A percentile compares a stretch with the other conserved stretches of the same genome.
phyloP scores from a whole-genome alignment of 2,329 filamentous ascomycete species.

The Penicillium sumatraense region DNA sequence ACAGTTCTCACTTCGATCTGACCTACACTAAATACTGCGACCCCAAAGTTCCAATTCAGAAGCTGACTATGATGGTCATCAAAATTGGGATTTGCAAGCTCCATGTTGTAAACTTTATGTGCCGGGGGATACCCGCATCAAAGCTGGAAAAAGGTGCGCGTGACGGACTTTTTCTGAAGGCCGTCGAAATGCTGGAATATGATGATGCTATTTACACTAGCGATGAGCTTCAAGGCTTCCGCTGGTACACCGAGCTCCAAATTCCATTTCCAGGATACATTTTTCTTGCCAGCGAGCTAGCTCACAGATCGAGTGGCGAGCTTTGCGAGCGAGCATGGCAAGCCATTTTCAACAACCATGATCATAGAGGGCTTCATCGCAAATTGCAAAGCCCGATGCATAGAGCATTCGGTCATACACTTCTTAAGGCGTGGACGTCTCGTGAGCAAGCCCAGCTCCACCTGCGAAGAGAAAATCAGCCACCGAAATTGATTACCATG shows the following conservation, averaged over 20 bases:
- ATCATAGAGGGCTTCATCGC: conserved; percentile 55
- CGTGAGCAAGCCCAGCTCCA: conserved; percentile 55
- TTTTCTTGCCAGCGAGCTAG: conserved; percentile 62
- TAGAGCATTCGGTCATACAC: conserved; percentile 60
- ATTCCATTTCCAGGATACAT: conserved; percentile 67
- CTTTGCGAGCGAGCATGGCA: conserved; percentile 64
- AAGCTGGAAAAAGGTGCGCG: conserved; percentile 43
- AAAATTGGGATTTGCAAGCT: conserved; percentile 54
- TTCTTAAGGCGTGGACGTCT: conserved; percentile 68
- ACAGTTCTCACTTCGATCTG: conserved; percentile 60
- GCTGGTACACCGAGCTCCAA: conserved; percentile 64
- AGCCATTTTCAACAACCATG: conserved; percentile 61
- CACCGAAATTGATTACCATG: conserved; percentile 7
- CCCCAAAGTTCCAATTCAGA: conserved; percentile 62
- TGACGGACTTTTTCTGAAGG: conserved; percentile 59
- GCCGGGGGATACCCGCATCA: conserved; percentile 2
- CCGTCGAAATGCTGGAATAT: conserved; percentile 63
- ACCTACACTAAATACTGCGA: conserved; percentile 63
- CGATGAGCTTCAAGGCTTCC: conserved; percentile 57
- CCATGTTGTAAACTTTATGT: conserved; percentile 18
- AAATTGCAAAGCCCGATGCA: conserved; percentile 62
- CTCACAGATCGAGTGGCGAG: conserved; percentile 57
- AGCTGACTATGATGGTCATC: conserved; percentile 64
- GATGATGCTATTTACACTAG: conserved; percentile 61
- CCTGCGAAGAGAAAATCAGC: conserved; percentile 42